phyloP scores from a whole-genome alignment of 306 rosid species.

The Rubus parviflorus region DNA sequence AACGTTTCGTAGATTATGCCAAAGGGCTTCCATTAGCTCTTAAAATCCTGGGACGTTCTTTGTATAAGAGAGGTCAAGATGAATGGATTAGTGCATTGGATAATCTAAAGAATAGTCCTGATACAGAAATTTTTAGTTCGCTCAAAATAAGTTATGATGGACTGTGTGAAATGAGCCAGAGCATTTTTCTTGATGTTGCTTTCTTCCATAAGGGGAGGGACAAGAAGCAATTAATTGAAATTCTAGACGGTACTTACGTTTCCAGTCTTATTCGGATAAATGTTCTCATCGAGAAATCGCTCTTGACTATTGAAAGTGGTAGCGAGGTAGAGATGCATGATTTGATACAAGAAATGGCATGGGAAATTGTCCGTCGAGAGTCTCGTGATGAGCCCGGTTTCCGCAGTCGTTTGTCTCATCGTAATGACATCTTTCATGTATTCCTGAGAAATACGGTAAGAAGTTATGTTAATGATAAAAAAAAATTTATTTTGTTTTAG shows the following conservation, averaged over 20 bases:
- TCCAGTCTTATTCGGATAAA: slow-evolving; percentile 23
- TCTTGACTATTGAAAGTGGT: background rate
- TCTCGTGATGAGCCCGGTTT: background rate
- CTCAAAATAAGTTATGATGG: slow-evolving; percentile 37
- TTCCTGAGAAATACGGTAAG: slow-evolving; percentile 22
- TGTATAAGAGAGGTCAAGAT: slow-evolving; percentile 21
- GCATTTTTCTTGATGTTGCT: slow-evolving; percentile 26
- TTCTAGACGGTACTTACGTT: slow-evolving; percentile 1
- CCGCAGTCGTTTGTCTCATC: slow-evolving; percentile 25
- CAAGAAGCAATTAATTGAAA: background rate
- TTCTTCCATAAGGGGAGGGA: slow-evolving; percentile 45
- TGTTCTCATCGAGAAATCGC: background rate
- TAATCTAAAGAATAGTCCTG: slow-evolving; percentile 20
- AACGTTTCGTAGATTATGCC: background rate
- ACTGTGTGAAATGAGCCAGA: slow-evolving; percentile 2
- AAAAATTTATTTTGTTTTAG: too few species aligned
- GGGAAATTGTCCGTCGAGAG: background rate
- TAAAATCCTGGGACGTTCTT: slow-evolving; percentile 27
- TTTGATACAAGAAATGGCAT: background rate
- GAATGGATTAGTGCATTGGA: slow-evolving; percentile 33
- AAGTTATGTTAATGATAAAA: background rate
- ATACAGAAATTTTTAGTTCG: slow-evolving; percentile 8
- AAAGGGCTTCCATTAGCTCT: slow-evolving; percentile 39
- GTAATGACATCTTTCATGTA: slow-evolving; percentile 19
- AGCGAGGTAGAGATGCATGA: background rate